A percentile compares a stretch with the other conserved stretches of the same genome.
Conservation (phyloP, 2,329 filamentous ascomycete species). For the Diaporthe ampelina region DNA sequence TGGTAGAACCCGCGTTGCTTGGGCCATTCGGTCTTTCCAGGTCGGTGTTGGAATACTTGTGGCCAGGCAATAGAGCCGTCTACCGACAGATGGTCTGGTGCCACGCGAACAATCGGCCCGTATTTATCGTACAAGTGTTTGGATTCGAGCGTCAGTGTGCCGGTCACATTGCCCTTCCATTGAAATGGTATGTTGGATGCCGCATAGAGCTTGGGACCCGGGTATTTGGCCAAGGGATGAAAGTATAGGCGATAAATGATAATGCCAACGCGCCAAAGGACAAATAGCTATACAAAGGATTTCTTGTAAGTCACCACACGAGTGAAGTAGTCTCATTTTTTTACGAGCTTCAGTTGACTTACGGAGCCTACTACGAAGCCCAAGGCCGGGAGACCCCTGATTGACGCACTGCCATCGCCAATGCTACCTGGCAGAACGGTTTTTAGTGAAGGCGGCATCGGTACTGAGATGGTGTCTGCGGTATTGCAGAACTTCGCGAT, state of each 20-base stretch:
- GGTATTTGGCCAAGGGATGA: conserved; percentile 36
- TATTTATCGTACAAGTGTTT: conserved; percentile 23
- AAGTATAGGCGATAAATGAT: conserved; percentile 32
- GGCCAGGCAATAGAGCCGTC: conserved; percentile 35
- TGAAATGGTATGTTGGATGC: conserved; percentile 24
- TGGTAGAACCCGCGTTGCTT: conserved; percentile 24
- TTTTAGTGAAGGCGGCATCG: conserved; percentile 15
- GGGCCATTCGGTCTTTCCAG: conserved; percentile 28
- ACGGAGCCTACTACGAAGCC: background rate
- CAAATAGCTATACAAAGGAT: background rate
- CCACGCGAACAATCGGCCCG: conserved; percentile 36
- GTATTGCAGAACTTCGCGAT: background rate
- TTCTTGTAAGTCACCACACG: background rate
- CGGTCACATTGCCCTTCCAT: background rate
- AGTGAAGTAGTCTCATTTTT: background rate
- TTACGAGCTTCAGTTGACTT: background rate
- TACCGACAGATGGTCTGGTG: conserved; percentile 13
- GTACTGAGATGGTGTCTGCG: background rate
- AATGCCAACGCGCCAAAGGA: conserved; percentile 24
- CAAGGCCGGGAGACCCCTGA: background rate
- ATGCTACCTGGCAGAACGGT: background rate
- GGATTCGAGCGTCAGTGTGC: background rate
- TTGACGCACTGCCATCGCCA: background rate
- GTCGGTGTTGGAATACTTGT: conserved; percentile 34
- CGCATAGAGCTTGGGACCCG: conserved; percentile 31